A percentile compares a stretch with the other conserved stretches of the same genome.
Evolutionary conservation across 2,329 filamentous ascomycete species (phyloP).

Genomic region (Aschersonia sp.): DNA sequence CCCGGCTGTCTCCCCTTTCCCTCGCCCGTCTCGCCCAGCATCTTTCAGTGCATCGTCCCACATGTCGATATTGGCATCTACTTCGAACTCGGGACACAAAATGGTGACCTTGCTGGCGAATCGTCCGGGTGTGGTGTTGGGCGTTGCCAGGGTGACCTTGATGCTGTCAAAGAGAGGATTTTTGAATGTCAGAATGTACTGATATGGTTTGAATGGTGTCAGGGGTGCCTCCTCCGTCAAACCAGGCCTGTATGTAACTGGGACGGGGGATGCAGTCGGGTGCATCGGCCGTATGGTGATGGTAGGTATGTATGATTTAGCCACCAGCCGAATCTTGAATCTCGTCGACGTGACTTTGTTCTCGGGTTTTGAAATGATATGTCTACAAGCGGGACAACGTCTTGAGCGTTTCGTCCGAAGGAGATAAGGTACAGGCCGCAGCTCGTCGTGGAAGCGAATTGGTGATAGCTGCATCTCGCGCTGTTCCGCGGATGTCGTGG

Average conservation of each 20-base stretch:
- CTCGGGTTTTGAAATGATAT: conserved; percentile 92
- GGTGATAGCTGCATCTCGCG: conserved; percentile 35
- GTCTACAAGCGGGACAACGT: conserved; percentile 80
- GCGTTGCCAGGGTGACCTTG: conserved; percentile 75
- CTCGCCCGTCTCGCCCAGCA: conserved; percentile 21
- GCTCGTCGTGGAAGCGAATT: conserved; percentile 52
- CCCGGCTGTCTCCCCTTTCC: conserved; percentile 23
- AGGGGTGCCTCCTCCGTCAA: conserved; percentile 19
- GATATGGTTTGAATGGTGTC: conserved; percentile 47
- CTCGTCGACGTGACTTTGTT: conserved; percentile 76
- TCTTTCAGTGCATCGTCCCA: conserved; percentile 78
- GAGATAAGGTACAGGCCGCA: conserved; percentile 69
- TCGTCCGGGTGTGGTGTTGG: conserved; percentile 60
- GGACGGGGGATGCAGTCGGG: conserved; percentile 19
- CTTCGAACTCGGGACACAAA: conserved; percentile 84
- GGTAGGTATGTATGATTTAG: conserved; percentile 73
- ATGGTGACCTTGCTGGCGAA: conserved; percentile 75
- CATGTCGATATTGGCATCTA: conserved; percentile 78
- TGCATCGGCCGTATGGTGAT: conserved; percentile 56
- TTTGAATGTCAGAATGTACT: conserved; percentile 79
- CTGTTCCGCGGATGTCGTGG: conserved; percentile 38
- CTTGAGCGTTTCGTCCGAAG: conserved; percentile 88
- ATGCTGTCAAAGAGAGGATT: conserved; percentile 91
- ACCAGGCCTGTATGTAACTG: conserved; percentile 18
- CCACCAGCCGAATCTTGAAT: conserved; percentile 85